Conservation (phyloP, 352 stramenopile genomes). For the Labyrinthula sp. region DNA sequence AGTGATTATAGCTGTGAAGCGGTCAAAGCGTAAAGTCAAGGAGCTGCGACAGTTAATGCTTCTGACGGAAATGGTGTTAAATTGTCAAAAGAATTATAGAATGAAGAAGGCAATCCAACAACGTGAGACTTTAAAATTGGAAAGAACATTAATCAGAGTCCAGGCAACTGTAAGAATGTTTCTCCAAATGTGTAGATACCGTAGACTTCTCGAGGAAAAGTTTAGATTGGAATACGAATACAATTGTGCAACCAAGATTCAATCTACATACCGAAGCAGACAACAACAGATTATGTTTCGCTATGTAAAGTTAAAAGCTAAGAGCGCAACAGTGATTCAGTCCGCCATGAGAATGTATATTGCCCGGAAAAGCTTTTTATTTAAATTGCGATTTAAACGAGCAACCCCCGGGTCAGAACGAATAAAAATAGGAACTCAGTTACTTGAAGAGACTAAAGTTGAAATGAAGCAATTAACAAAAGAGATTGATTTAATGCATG, state of each 20-base stretch:
- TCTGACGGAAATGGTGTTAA: no score
- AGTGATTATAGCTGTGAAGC: no score
- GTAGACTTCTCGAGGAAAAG: no score
- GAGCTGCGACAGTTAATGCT: no score
- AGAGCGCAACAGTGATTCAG: slow-evolving; percentile 65
- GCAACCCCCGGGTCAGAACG: slow-evolving; percentile 58
- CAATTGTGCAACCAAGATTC: slow-evolving; percentile 48
- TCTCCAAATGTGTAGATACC: no score
- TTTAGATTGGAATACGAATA: no score
- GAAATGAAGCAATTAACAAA: slow-evolving; percentile 67
- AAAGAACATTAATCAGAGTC: no score
- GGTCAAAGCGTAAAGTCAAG: no score
- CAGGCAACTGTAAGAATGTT: no score
- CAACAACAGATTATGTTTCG: slow-evolving; percentile 43
- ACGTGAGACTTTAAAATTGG: no score
- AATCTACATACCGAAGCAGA: slow-evolving; percentile 65
- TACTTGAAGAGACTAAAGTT: slow-evolving; percentile 73
- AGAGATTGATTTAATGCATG: slow-evolving; percentile 67
- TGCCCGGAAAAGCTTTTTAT: slow-evolving; percentile 42
- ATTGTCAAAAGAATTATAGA: no score
- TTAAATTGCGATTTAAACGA: slow-evolving; percentile 49
- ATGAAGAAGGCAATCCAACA: no score
- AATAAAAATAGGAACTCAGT: slow-evolving; percentile 55
- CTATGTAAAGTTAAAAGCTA: slow-evolving; percentile 26
- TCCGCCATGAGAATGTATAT: slow-evolving; percentile 58